Evolutionary conservation across 306 rosid genomes (phyloP), one percentile per base, ranked within the genome.

Genomic region (Vigna trinervia): DNA sequence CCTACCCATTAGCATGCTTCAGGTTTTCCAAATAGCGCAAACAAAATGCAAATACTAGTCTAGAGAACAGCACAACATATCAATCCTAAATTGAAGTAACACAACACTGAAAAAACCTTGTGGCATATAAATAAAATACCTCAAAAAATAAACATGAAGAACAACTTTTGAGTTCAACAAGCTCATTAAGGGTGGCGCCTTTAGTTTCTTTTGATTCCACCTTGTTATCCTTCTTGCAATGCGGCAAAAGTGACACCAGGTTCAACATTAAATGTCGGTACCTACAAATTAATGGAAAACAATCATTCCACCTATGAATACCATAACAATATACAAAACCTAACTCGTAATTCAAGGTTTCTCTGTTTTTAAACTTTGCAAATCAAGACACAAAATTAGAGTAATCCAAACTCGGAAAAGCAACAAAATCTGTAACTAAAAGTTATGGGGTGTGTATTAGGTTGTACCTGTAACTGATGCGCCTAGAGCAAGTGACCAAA

Each of bases 231-330:
- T 89, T 96, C 90, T 96, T 96, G 79, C 90, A 87, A 50, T 96
- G 99, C 17, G 99, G 99, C 83, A 96, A 75, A 63, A 96, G 87
- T 9, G 96, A 90, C 58, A 91, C 98, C 82, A 96, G 13, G 74
- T 96, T 96, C 93, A 92, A 85, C 99, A 96, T 92, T 84, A 96
- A 81, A 85, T 96, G 99, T 20, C 99, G 97, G 82, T 92, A 90
- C 88, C 99, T 92, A 63, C 11, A 71, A 50, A n/a, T 26, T 68
- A 0, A 60, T 15, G 4, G 0, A 5, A 2, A 34, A 62, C 1
- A 41, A 30, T 2, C 23, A 57, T 23, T 60, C 66, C 59, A 70
- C 19, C 46, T 14, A 77, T 83, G 8, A 62, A 46, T 2, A 56
- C n/a, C 45, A 76, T 12, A 22, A 67, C 10, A 28, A 10, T 12